Evolutionary conservation across 148 eudicot genomes (phyloP).

Genomic region (Cornus kousa): DNA sequence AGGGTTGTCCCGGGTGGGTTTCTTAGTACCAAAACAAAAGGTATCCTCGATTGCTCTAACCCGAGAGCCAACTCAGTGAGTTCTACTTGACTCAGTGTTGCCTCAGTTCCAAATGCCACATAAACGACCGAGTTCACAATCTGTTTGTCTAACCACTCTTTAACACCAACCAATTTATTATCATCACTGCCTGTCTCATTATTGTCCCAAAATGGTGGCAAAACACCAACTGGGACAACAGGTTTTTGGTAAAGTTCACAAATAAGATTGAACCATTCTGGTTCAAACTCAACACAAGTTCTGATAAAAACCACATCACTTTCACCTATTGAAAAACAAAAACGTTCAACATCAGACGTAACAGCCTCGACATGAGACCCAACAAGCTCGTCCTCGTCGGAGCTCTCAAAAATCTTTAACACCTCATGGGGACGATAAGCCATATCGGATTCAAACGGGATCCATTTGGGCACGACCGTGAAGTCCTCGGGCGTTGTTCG

Average conservation of each 20-base stretch:
- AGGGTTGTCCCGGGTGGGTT: constrained; percentile 27
- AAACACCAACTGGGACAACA: constrained; percentile 44
- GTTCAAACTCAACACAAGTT: constrained; percentile 50
- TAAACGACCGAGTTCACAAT: constrained; percentile 41
- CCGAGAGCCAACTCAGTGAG: constrained; percentile 52
- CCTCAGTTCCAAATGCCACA: constrained; percentile 74
- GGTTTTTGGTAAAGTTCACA: constrained; percentile 47
- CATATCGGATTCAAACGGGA: constrained; percentile 43
- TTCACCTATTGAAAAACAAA: constrained; percentile 34
- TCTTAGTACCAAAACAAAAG: constrained; percentile 56
- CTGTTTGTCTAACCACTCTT: constrained; percentile 49
- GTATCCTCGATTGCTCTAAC: constrained; percentile 47
- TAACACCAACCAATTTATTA: constrained; percentile 29
- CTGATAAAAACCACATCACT: constrained; percentile 58
- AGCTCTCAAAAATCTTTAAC: constrained; percentile 31
- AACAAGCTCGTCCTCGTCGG: constrained; percentile 34
- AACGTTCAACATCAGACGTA: constrained; percentile 45
- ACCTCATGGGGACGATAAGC: constrained; percentile 47
- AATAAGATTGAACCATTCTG: constrained; percentile 50
- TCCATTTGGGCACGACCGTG: constrained; percentile 43
- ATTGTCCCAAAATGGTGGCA: constrained; percentile 33
- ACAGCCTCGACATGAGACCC: constrained; percentile 18
- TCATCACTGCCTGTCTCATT: background rate
- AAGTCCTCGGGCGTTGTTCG: constrained; percentile 28
- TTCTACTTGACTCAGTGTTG: constrained; percentile 39